A percentile compares a stretch with the other conserved stretches of the same genome.
These are phyloP conservation scores for Penicillium sp. DNA, from an alignment of 2,329 filamentous ascomycete species.

Conservation along the genomic window DNA sequence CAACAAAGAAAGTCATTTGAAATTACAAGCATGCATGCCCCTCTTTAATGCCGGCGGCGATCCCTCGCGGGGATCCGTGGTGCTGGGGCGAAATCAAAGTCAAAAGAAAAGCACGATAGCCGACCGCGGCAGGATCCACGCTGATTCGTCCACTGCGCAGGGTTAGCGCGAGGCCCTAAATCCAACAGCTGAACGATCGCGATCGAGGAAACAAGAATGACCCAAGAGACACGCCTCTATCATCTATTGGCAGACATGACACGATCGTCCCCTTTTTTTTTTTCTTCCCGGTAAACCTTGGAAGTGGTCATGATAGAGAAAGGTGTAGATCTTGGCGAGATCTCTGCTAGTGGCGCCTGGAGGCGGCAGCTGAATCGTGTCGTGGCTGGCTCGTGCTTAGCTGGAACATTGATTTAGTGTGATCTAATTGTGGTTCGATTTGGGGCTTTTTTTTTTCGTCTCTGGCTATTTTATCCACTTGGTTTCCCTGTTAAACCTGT, in stretches of 20 bases:
- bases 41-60: constrained; percentile 2
- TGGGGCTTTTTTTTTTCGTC: background rate
- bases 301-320: background rate
- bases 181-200: background rate
- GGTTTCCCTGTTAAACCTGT: background rate
- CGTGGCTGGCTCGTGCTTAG: constrained; percentile 15
- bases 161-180: constrained; percentile 2
- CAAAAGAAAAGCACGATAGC: constrained; percentile 11
- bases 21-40: background rate
- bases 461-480: background rate
- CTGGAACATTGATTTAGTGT: constrained; percentile 7
- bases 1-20: background rate
- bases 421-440: background rate
- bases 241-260: background rate
- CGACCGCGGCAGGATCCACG: constrained; percentile 3
- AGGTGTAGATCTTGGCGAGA: constrained; percentile 8
- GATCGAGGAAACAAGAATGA: background rate
- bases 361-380: constrained; percentile 16
- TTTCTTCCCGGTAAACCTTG: background rate
- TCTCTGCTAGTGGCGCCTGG: constrained; percentile 12
- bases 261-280: background rate
- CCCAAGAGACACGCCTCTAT: background rate
- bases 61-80: constrained; percentile 14
- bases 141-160: background rate
- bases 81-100: constrained; percentile 9